Evolutionary conservation across 495 filamentous ascomycete genomes (phyloP).

Genomic region (Penicillium parvum): DNA sequence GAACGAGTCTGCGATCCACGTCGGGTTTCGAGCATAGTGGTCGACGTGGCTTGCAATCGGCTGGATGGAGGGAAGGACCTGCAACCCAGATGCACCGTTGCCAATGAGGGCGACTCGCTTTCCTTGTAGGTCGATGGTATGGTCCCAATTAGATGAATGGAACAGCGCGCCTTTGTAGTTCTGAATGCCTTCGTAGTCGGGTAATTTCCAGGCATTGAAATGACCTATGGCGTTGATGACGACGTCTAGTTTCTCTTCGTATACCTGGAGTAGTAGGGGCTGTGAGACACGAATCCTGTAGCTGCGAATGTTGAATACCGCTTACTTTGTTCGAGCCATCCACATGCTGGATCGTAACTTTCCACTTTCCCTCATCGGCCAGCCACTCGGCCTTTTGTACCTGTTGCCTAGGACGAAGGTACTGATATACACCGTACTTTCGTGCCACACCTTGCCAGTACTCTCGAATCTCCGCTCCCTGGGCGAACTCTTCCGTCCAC

Average conservation of each 20-base stretch:
- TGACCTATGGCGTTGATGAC: slow-evolving; percentile 56
- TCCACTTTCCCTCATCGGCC: slow-evolving; percentile 48
- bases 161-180: slow-evolving; percentile 45
- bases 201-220: slow-evolving; percentile 53
- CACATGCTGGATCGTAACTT: slow-evolving; percentile 36
- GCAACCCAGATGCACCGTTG: slow-evolving; percentile 54
- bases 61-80: slow-evolving; percentile 54
- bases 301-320: not conserved
- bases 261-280: slow-evolving; percentile 32
- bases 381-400: slow-evolving; percentile 55
- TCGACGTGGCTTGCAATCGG: slow-evolving; percentile 53
- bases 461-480: slow-evolving; percentile 58
- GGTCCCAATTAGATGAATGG: slow-evolving; percentile 55
- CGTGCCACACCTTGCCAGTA: slow-evolving; percentile 59
- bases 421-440: slow-evolving; percentile 59
- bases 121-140: slow-evolving; percentile 41
- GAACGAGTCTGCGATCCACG: slow-evolving; percentile 63
- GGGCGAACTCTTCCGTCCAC: slow-evolving; percentile 63
- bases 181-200: slow-evolving; percentile 47
- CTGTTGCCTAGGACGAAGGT: slow-evolving; percentile 45
- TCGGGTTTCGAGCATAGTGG: slow-evolving; percentile 62
- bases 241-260: slow-evolving; percentile 52
- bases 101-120: slow-evolving; percentile 60
- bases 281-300: slow-evolving; percentile 1
- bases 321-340: slow-evolving; percentile 30